Evolutionary conservation across 2,329 filamentous ascomycete species (phyloP), one percentile per base, ranked within the genome.

Genomic region (Stagonosporopsis vannaccii): DNA sequence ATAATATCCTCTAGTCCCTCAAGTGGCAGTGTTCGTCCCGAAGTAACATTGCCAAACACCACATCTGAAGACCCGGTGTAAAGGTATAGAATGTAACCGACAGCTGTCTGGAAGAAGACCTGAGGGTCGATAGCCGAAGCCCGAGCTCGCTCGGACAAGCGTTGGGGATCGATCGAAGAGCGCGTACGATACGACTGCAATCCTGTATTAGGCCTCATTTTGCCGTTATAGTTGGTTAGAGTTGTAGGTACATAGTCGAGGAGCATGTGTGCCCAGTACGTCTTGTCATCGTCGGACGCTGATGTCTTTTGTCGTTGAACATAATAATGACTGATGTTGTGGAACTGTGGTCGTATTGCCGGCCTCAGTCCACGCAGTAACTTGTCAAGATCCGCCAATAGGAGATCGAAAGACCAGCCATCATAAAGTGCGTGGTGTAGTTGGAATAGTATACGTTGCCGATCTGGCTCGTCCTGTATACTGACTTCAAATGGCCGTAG

Each of bases 341-440:
- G 77, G 64, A 91, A 96, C 23, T 86, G 81, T 0, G 86, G 84
- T 25, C 87, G 80, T 1, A 64, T 37, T 0, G 59, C 61, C 13
- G 69, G 33, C 1, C 64, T n/a, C 2, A 67, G 50, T 7, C 70
- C 72, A 17, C 62, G 55, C 69, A 90, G 66, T 1, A 89, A 62
- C 0, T 66, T 68, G 4, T 83, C 80, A 4, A 96, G 77, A 70
- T 97, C 91, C 23, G 82, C 78, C 13, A 91, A 70, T 0, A 96
- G 75, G 26, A 94, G 79, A 47, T 97, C 90, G 69, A 92, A 83
- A 0, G 92, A 93, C 93, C 93, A 97, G n/a, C 92, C 93, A 73
- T 97, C 93, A 69, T 96, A 97, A 1, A 96, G 73, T 0, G 91
- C 87, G 75, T 97, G 93, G 70, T 96, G 92, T 0, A 96, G 79